phyloP scores from a whole-genome alignment of 2,329 filamentous ascomycete species.

The Coniochaeta sp. region DNA sequence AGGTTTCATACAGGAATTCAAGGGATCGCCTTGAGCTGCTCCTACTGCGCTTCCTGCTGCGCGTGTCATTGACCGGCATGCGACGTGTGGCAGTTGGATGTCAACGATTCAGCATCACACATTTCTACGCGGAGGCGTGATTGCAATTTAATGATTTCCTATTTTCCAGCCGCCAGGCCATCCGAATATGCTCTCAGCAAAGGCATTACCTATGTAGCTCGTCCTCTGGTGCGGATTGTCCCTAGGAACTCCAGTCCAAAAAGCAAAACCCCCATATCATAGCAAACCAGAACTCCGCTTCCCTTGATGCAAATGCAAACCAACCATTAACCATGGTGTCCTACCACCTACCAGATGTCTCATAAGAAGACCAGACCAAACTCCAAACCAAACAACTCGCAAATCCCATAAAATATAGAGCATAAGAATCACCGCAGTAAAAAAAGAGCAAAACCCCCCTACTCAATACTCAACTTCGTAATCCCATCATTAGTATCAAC shows the following conservation, averaged over 20 bases:
- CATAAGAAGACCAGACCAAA: neutral
- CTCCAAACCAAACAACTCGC: neutral
- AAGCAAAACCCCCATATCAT: neutral
- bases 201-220: neutral
- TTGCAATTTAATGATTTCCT: neutral
- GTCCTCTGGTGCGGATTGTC: too few relatives aligned
- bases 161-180: neutral
- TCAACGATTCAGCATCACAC: neutral
- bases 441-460: constrained; percentile 12
- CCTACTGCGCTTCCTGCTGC: neutral
- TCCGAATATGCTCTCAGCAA: neutral
- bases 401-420: neutral
- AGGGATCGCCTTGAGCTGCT: too few relatives aligned
- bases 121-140: neutral
- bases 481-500: constrained; percentile 89
- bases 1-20: neutral
- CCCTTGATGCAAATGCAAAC: neutral
- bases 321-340: neutral
- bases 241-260: neutral
- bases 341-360: neutral
- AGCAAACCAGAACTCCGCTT: neutral
- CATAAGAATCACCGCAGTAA: neutral
- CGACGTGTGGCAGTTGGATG: neutral
- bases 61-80: neutral
- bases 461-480: constrained; percentile 97